Evolutionary conservation across 352 stramenopile species (phyloP).

Genomic region (Globisporangium viniferum): DNA sequence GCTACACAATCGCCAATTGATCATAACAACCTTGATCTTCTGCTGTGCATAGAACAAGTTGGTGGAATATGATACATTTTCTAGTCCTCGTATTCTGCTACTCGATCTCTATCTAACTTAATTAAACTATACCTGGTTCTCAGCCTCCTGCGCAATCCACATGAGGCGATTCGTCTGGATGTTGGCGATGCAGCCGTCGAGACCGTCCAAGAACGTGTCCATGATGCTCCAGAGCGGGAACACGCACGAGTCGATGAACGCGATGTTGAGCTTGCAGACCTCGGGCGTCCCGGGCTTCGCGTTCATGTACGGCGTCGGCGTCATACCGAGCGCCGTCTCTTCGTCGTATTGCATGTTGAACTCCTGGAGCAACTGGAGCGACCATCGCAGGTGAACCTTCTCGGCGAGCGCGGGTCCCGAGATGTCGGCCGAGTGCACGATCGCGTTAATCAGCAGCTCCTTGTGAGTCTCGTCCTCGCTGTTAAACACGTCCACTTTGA

Average conservation of each 20-base stretch:
- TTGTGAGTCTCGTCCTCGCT: slow-evolving; percentile 51
- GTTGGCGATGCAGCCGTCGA: slow-evolving; percentile 59
- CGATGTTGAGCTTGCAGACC: slow-evolving; percentile 71
- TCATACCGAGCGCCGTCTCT: slow-evolving; percentile 60
- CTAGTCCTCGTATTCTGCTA: not conserved
- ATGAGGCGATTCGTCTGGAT: slow-evolving; percentile 65
- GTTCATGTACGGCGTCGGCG: slow-evolving; percentile 79
- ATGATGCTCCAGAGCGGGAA: slow-evolving; percentile 82
- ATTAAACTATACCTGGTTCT: slow-evolving; percentile 17
- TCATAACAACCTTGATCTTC: too few relatives aligned
- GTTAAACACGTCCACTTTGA: slow-evolving; percentile 50
- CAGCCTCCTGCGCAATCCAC: slow-evolving; percentile 32
- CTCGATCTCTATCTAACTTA: not conserved
- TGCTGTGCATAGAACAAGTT: too few relatives aligned
- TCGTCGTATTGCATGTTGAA: slow-evolving; percentile 84
- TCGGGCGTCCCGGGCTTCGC: slow-evolving; percentile 51
- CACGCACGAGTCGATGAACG: slow-evolving; percentile 82
- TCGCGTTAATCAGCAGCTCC: slow-evolving; percentile 66
- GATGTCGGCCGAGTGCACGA: slow-evolving; percentile 81
- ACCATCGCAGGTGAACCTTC: slow-evolving; percentile 65
- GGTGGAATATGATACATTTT: too few relatives aligned
- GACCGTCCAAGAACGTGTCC: slow-evolving; percentile 51
- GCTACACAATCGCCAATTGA: too few relatives aligned
- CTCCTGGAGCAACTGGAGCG: slow-evolving; percentile 58
- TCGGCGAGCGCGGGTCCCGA: slow-evolving; percentile 60